Evolutionary conservation across 2,329 filamentous ascomycete species (phyloP).

Genomic region (Sclerotinia nivalis): DNA sequence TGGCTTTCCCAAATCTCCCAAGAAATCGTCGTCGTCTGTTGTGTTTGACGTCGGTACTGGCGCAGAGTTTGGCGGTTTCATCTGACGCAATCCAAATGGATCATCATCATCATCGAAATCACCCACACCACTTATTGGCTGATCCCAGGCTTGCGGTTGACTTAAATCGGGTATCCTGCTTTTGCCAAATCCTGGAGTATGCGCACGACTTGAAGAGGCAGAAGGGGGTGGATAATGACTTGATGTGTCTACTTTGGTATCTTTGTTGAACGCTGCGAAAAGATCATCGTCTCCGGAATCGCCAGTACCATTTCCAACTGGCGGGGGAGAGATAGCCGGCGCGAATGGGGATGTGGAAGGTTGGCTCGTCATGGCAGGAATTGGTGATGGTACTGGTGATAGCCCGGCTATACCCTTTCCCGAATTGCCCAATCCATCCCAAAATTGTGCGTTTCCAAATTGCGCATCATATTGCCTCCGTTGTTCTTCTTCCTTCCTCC

Average conservation of each 20-base stretch:
- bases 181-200: conserved; percentile 47
- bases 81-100: conserved; percentile 75
- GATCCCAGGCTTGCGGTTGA: conserved; percentile 55
- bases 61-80: conserved; percentile 45
- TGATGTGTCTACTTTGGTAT: conserved; percentile 66
- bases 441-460: conserved; percentile 75
- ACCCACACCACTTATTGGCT: conserved; percentile 28
- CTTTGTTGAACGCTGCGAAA: conserved; percentile 66
- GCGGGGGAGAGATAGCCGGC: conserved; percentile 46
- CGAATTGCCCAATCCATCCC: conserved; percentile 67
- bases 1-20: conserved; percentile 64
- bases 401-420: conserved; percentile 45
- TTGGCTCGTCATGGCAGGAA: conserved; percentile 47
- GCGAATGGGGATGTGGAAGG: conserved; percentile 38
- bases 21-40: conserved; percentile 63
- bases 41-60: conserved; percentile 34
- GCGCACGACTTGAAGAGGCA: conserved; percentile 40
- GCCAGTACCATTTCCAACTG: conserved; percentile 30
- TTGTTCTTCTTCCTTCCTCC: conserved; percentile 72
- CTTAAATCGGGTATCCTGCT: conserved; percentile 51
- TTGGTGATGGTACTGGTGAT: conserved; percentile 51
- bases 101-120: conserved; percentile 69
- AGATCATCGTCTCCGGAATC: conserved; percentile 58
- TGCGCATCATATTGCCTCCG: conserved; percentile 71
- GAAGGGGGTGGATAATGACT: conserved; percentile 63